Conservation (phyloP, 2,329 filamentous ascomycete species). For the Hymenotorrendiella dingleyae region DNA sequence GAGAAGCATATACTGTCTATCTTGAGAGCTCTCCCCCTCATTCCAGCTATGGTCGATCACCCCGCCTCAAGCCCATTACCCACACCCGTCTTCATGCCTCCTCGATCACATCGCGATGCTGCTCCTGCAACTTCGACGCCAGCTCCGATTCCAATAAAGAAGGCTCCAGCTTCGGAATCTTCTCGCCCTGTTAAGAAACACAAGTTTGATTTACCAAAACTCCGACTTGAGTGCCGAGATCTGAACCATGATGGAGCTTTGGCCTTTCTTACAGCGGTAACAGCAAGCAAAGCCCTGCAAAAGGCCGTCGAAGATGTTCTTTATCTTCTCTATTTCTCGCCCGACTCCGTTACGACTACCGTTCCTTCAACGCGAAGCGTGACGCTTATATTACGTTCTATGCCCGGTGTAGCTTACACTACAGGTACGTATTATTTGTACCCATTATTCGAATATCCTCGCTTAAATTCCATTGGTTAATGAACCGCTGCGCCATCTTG, state of each 20-base stretch:
- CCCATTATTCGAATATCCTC: too few relatives aligned
- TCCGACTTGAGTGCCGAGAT: constrained; percentile 55
- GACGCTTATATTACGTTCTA: constrained; percentile 72
- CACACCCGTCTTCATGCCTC: constrained; percentile 21
- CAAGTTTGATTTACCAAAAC: constrained; percentile 43
- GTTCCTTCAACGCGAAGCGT: constrained; percentile 70
- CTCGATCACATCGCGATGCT: constrained; percentile 18
- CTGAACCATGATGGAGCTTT: constrained; percentile 53
- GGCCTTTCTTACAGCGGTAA: constrained; percentile 62
- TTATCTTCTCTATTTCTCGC: constrained; percentile 60
- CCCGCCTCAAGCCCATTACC: constrained; percentile 13
- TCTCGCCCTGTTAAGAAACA: constrained; percentile 7
- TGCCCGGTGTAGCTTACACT: constrained; percentile 86
- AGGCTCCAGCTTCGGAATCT: background rate
- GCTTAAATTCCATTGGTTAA: too few relatives aligned
- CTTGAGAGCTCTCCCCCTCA: background rate
- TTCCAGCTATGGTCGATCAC: constrained; percentile 2
- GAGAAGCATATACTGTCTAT: too few relatives aligned
- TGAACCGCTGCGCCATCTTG: too few relatives aligned
- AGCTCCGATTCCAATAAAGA: background rate
- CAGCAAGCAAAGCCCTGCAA: constrained; percentile 56
- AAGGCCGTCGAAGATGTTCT: constrained; percentile 63
- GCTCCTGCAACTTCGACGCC: constrained; percentile 7
- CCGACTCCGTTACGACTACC: constrained; percentile 34
- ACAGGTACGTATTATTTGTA: too few relatives aligned